phyloP scores from a whole-genome alignment of 768 basidiomycete species.

The Rhodotorula taiwanensis region DNA sequence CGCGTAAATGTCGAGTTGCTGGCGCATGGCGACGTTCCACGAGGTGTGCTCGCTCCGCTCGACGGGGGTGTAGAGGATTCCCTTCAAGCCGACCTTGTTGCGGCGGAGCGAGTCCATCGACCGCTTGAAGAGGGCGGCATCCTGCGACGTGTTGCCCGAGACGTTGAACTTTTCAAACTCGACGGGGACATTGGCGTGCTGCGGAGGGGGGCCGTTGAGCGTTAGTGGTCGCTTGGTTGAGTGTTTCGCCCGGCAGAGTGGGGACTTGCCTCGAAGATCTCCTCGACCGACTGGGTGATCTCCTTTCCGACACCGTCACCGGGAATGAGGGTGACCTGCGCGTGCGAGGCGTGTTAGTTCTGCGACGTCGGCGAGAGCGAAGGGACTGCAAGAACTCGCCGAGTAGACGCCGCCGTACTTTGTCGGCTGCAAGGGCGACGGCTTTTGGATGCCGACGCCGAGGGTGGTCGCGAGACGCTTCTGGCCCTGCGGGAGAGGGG shows the following conservation, averaged over 20 bases:
- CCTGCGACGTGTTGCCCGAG: conserved; percentile 86
- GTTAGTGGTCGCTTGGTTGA: fast-evolving
- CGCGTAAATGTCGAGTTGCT: conserved; percentile 97
- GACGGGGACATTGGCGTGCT: conserved; percentile 89
- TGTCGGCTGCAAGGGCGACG: conserved; percentile 49
- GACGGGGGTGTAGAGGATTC: conserved; percentile 96
- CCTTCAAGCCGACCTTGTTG: conserved; percentile 96
- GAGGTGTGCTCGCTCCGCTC: conserved; percentile 94
- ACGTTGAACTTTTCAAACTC: conserved; percentile 82
- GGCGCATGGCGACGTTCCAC: conserved; percentile 99
- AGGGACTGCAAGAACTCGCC: conserved; percentile 49
- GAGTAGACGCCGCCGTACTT: conserved; percentile 92
- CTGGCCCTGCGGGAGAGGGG: conserved; percentile 9
- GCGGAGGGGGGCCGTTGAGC: not conserved
- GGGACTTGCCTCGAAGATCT: conserved; percentile 68
- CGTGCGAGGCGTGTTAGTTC: not conserved
- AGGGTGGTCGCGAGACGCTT: conserved; percentile 32
- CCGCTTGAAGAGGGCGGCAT: conserved; percentile 91
- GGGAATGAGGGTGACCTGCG: conserved; percentile 88
- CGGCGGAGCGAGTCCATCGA: conserved; percentile 97
- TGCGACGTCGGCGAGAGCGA: not conserved
- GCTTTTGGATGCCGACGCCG: conserved; percentile 27
- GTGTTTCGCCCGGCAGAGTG: not conserved
- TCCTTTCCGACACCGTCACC: conserved; percentile 97
- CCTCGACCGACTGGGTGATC: conserved; percentile 96